Conservation (phyloP, 495 filamentous ascomycete genomes). For the Neurospora sp. region DNA sequence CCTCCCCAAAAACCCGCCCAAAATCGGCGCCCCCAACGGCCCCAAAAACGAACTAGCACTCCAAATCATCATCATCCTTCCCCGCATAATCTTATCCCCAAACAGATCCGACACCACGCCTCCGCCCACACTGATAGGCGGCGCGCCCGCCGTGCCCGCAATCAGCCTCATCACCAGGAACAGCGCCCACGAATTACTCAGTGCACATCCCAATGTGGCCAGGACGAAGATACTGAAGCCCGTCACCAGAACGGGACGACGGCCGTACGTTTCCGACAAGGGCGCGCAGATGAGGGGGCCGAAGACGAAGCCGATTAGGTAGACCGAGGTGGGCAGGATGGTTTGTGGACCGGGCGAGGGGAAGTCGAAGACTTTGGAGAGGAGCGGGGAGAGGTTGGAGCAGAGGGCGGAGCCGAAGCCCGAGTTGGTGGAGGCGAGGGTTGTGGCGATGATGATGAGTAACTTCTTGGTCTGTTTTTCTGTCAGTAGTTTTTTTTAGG, state of each 20-base stretch:
- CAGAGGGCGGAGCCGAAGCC: conserved; percentile 16
- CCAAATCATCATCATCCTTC: conserved; percentile 23
- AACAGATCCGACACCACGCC: conserved; percentile 77
- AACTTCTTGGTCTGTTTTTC: conserved; percentile 7
- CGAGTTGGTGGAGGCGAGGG: conserved; percentile 12
- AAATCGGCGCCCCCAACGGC: conserved; percentile 38
- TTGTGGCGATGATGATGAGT: conserved; percentile 12
- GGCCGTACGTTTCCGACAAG: conserved; percentile 58
- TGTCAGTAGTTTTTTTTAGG: background rate
- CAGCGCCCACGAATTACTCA: conserved; percentile 43
- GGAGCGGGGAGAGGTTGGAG: conserved; percentile 16
- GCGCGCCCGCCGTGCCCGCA: conserved; percentile 59
- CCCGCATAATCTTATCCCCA: conserved; percentile 12
- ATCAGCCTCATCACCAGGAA: conserved; percentile 23
- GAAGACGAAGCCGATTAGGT: conserved; percentile 52
- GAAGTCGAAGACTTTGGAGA: conserved; percentile 8
- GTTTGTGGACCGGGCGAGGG: conserved; percentile 11
- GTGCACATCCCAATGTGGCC: conserved; percentile 63
- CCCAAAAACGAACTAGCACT: conserved; percentile 23
- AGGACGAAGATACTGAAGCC: conserved; percentile 61
- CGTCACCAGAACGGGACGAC: conserved; percentile 58
- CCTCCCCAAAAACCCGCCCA: conserved; percentile 28
- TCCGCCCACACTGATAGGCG: conserved; percentile 72
- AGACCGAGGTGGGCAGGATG: conserved; percentile 31
- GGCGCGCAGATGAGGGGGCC: conserved; percentile 41